Percentiles rank a stretch among this genome's conserved stretches.
phyloP scores from a whole-genome alignment of 1,284 basidiomycete genomes.

The Grifola frondosa region DNA sequence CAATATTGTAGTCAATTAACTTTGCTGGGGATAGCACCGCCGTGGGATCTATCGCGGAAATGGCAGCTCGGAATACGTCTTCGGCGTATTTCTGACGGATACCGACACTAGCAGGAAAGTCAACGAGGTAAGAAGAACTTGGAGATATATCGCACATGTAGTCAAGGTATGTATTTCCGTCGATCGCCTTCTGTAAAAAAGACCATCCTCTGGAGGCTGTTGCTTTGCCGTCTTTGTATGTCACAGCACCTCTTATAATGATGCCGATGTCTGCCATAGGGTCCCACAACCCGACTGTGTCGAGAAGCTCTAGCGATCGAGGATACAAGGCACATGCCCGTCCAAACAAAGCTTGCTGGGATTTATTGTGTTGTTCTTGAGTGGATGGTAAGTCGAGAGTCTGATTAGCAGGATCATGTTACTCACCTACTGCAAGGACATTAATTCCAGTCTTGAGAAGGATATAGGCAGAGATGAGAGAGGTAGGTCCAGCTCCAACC shows the following conservation, averaged over 20 bases:
- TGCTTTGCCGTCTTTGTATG: conserved; percentile 2
- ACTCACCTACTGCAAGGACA: conserved; percentile 2
- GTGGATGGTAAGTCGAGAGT: not conserved
- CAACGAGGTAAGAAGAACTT: not conserved
- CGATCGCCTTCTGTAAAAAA: conserved; percentile 1
- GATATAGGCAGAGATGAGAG: conserved; percentile 1
- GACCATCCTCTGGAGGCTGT: conserved; percentile 1
- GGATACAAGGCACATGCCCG: conserved; percentile 5
- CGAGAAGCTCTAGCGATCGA: conserved; percentile 6
- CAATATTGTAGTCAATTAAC: conserved; percentile 5
- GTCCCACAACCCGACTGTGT: conserved; percentile 2
- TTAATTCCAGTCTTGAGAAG: conserved; percentile 2
- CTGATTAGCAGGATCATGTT: not conserved
- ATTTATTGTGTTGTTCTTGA: conserved; percentile 2
- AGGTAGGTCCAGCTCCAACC: conserved; percentile 7
- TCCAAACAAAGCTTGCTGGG: conserved; percentile 3
- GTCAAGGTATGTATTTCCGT: conserved; percentile 5
- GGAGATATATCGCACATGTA: not conserved
- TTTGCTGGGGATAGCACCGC: conserved; percentile 4
- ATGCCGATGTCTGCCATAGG: conserved; percentile 6
- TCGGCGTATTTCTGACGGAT: conserved; percentile 7
- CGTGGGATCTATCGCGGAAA: not conserved
- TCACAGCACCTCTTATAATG: not conserved
- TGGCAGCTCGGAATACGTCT: not conserved
- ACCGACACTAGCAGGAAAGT: not conserved